These are phyloP conservation scores for Trichoderma reesei DNA, from an alignment of 495 filamentous ascomycete species.

Conservation along the genomic window DNA sequence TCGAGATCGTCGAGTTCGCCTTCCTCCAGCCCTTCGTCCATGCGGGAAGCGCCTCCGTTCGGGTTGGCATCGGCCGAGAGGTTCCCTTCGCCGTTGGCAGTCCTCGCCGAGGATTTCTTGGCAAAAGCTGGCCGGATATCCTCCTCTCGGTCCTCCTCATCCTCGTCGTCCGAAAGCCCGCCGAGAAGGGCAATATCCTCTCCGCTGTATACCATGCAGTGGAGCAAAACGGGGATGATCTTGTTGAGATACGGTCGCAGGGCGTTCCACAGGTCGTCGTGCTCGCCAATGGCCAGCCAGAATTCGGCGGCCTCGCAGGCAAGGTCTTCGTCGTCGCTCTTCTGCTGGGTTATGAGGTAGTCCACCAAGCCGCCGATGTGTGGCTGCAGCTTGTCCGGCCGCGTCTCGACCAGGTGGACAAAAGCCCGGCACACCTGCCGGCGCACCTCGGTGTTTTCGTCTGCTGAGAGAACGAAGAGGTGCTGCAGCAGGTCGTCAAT, in stretches of 20 bases:
- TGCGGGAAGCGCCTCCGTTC: slow-evolving; percentile 38
- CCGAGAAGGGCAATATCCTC: slow-evolving; percentile 82
- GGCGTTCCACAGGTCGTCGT: slow-evolving; percentile 60
- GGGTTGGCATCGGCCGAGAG: slow-evolving; percentile 41
- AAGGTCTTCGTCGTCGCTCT: slow-evolving; percentile 80
- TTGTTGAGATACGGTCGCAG: slow-evolving; percentile 70
- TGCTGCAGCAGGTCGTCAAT: slow-evolving; percentile 73
- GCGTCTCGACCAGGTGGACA: slow-evolving; percentile 81
- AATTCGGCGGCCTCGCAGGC: slow-evolving; percentile 95
- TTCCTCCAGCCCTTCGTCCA: slow-evolving; percentile 74
- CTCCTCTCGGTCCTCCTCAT: slow-evolving; percentile 77
- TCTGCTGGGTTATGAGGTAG: slow-evolving; percentile 86
- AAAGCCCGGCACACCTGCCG: slow-evolving; percentile 90
- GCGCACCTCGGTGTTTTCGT: slow-evolving; percentile 66
- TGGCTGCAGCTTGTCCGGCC: slow-evolving; percentile 80
- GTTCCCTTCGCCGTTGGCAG: slow-evolving; percentile 39
- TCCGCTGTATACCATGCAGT: slow-evolving; percentile 93
- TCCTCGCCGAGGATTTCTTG: slow-evolving; percentile 49
- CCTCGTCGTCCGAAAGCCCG: slow-evolving; percentile 79
- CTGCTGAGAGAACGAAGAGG: slow-evolving; percentile 70
- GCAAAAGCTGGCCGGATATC: slow-evolving; percentile 93
- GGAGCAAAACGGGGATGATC: slow-evolving; percentile 82
- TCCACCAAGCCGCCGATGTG: slow-evolving; percentile 84
- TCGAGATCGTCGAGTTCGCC: slow-evolving; percentile 76
- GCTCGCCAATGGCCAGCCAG: slow-evolving; percentile 89